A percentile compares a stretch with the other conserved stretches of the same genome.
Conservation (phyloP, 1,284 basidiomycete genomes). For the Malassezia brasiliensis region DNA sequence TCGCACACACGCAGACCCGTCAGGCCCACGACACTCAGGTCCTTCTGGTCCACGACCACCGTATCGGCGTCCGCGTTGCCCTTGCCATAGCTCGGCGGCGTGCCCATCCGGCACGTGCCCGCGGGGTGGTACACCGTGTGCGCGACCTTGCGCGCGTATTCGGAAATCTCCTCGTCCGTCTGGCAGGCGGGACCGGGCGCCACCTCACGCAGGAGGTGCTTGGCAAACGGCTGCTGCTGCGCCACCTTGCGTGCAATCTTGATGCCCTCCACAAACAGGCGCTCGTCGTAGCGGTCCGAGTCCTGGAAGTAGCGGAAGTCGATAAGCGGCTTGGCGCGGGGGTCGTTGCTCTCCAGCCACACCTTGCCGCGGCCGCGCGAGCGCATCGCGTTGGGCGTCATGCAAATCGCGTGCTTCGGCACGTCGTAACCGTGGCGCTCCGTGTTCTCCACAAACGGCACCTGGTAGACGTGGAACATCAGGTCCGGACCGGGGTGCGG, state of each 20-base stretch:
- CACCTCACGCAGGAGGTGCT: constrained; percentile 50
- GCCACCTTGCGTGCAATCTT: constrained; percentile 53
- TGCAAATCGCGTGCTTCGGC: constrained; percentile 49
- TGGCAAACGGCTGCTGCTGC: constrained; percentile 50
- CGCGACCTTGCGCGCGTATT: constrained; percentile 43
- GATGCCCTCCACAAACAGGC: constrained; percentile 53
- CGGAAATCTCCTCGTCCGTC: constrained; percentile 40
- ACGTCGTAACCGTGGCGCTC: constrained; percentile 43
- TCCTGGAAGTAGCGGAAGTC: constrained; percentile 54
- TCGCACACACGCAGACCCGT: constrained; percentile 42
- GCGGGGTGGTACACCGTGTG: constrained; percentile 49
- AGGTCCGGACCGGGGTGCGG: constrained; percentile 44
- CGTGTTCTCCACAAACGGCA: constrained; percentile 45
- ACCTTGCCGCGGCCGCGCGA: constrained; percentile 49
- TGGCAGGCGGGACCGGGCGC: constrained; percentile 46
- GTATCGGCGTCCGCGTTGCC: constrained; percentile 8
- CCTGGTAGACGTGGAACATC: constrained; percentile 49
- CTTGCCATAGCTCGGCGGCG: constrained; percentile 17
- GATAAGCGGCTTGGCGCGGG: constrained; percentile 50
- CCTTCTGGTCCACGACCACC: constrained; percentile 42
- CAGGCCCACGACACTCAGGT: constrained; percentile 38
- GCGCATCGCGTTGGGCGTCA: constrained; percentile 50
- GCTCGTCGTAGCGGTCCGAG: constrained; percentile 52
- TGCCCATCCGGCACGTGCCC: constrained; percentile 48
- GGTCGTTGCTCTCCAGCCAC: constrained; percentile 50